Conservation (phyloP, 2,329 filamentous ascomycete species). For the Phoma sp. region DNA sequence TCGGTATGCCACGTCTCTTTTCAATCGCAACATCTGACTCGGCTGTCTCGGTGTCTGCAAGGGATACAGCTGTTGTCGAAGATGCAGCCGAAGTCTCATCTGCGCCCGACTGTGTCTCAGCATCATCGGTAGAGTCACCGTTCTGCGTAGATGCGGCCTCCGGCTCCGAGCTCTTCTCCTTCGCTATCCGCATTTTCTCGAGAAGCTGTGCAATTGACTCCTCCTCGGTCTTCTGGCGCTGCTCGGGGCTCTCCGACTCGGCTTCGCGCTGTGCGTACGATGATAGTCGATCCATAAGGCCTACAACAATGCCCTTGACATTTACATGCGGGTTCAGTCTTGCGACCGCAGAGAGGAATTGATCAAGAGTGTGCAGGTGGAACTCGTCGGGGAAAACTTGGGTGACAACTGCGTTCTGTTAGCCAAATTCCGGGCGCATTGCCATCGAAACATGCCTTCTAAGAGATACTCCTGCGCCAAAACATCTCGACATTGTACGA, state of each 20-base stretch:
- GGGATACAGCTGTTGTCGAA: conserved; percentile 37
- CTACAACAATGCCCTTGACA: conserved; percentile 97
- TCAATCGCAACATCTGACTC: conserved; percentile 53
- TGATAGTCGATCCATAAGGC: conserved; percentile 94
- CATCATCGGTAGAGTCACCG: conserved; percentile 42
- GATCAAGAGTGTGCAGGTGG: conserved; percentile 94
- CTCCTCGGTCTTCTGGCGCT: conserved; percentile 80
- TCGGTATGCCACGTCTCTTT: conserved; percentile 67
- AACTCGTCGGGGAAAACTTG: conserved; percentile 99
- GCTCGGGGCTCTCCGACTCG: conserved; percentile 71
- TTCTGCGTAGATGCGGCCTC: conserved; percentile 38
- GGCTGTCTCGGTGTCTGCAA: conserved; percentile 47
- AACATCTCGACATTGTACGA: conserved; percentile 96
- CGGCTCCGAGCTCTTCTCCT: conserved; percentile 56
- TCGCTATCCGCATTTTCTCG: conserved; percentile 76
- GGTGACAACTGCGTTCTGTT: conserved; percentile 76
- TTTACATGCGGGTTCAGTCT: conserved; percentile 96
- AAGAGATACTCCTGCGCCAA: conserved; percentile 96
- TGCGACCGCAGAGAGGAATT: conserved; percentile 91
- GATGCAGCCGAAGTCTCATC: conserved; percentile 42
- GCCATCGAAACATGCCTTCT: conserved; percentile 63
- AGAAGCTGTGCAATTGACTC: conserved; percentile 81
- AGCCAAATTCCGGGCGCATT: conserved; percentile 15
- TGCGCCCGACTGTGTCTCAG: conserved; percentile 29
- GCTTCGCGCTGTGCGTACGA: conserved; percentile 93